A percentile compares a stretch with the other conserved stretches of the same genome.
phyloP scores from a whole-genome alignment of 1,139 yeast species.

The Tardiomyces depauwii region DNA sequence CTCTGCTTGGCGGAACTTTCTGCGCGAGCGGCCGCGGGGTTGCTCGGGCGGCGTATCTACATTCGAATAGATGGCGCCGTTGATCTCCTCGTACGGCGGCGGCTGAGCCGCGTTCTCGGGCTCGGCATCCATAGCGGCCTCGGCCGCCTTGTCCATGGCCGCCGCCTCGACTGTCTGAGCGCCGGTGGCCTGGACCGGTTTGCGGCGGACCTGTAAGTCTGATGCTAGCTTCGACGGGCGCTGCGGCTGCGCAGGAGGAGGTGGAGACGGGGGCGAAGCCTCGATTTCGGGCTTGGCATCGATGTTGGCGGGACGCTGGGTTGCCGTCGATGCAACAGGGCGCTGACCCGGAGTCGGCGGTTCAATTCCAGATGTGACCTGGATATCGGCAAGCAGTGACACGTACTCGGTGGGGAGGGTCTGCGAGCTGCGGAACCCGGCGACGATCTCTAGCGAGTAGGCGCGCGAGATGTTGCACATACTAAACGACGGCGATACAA shows the following conservation, averaged over 20 bases:
- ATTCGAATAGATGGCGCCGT: not conserved
- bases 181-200: too few species aligned
- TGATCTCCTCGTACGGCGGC: constrained; percentile 3
- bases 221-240: too few species aligned
- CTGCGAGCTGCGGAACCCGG: constrained; percentile 32
- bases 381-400: constrained; percentile 10
- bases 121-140: constrained; percentile 1
- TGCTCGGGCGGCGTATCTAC: not conserved
- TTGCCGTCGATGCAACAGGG: not conserved
- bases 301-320: not conserved
- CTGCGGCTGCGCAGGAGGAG: too few species aligned
- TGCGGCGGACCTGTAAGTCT: too few species aligned
- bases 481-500: constrained; percentile 42
- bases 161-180: too few species aligned
- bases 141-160: constrained; percentile 1
- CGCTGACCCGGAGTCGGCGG: constrained; percentile 3
- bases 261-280: too few species aligned
- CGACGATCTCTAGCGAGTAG: constrained; percentile 36
- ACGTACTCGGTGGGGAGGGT: constrained; percentile 16
- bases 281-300: too few species aligned
- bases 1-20: constrained; percentile 14
- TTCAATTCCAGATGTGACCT: constrained; percentile 14
- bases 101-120: not conserved
- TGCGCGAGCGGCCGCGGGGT: not conserved
- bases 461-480: constrained; percentile 46